Evolutionary conservation across 169 alveolate genomes (phyloP), one percentile per base, ranked within the genome.

Genomic region (Miamiensis avidus): DNA sequence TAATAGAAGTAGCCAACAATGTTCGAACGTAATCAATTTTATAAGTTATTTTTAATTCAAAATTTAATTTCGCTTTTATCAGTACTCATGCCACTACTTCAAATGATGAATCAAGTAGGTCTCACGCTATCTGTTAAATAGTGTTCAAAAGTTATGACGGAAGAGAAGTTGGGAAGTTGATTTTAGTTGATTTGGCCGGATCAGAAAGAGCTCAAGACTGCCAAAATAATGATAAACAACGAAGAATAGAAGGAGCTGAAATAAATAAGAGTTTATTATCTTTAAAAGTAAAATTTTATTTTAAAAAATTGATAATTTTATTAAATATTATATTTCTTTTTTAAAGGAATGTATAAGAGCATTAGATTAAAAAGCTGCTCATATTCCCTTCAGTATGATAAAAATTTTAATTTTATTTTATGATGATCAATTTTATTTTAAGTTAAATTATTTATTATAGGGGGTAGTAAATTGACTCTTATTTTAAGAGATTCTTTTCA

Each of bases 141-240:
- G 82, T 85, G 31, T 76, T 95, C 25, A 92, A 88, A 90, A 82
- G 88, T 31, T 89, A 73, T 26, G 16, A 90, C 64, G 76, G 82
- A 82, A 79, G 74, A 29, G 88, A 91, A 65, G 72, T 75, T 29
- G 97, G 97, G 0, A 92, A 92, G 81, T 82, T 96, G 77, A 84
- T 93, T 4, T 88, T 96, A 30, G 98, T 96, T 29, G 98, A 96
- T 88, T 85, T 94, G 29, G 98, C 98, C 26, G 98, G 98, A 69
- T 86, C 95, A 81, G 98, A 96, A 89, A 93, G 97, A 89, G 98
- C 98, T 11, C 87, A 95, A 31, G 98, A 96, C 81, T 92, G 96
- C 20, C 89, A 93, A 82, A 83, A 95, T 74, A 94, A 96, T 83
- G 93, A 92, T 86, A 90, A 92, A 78, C 85, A 91, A 64, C 83